Evolutionary conservation across 805 yeast genomes (phyloP), one percentile per base, ranked within the genome.

Genomic region (Kuraishia floccosa): DNA sequence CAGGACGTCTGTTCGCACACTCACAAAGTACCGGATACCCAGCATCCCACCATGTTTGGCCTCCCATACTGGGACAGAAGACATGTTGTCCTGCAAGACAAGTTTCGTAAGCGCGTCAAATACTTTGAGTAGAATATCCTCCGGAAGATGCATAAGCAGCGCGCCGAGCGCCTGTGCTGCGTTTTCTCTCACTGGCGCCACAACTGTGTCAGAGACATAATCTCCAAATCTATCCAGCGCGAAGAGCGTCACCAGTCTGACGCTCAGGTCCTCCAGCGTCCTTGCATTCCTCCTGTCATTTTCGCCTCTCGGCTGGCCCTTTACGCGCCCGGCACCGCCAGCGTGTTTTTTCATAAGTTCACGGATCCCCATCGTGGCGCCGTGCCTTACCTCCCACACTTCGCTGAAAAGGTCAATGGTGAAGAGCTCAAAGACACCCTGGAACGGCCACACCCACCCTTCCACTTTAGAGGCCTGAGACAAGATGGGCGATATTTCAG

Each of bases 31-130:
- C 31, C 94, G 65, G 31, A 91, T 61, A 0, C 97, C 98, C 9
- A 91, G 68, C 77, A 91, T 76, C 30, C 97, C 99, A 42, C 97
- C 98, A 60, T 91, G 98, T 36, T 91, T 82, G 3, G 96, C 97
- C 50, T 93, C 96, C 98, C 98, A 91, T 33, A 86, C 68, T 27
- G 65, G 58, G 9, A 61, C 52, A 2, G 60, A 72, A 15, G 37
- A 40, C n/a, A 33, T 31, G 4, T 58, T 45, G 26, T 66, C 63
- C 50, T 89, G 96, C 29, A 79, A 53, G 1, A 87, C 85, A 31
- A 91, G 58, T 26, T 70, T 65, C 30, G 75, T 69, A 35, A 91
- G 62, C 13, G 77, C 74, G 8, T 60, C 46, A 47, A 86, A 89
- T 0, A 84, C 72, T 30, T 67, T 63, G 6, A 73, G 44, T 5